These are phyloP conservation scores for Flueggea neowawraea DNA, from an alignment of 441 rosid species.

Conservation along the genomic window DNA sequence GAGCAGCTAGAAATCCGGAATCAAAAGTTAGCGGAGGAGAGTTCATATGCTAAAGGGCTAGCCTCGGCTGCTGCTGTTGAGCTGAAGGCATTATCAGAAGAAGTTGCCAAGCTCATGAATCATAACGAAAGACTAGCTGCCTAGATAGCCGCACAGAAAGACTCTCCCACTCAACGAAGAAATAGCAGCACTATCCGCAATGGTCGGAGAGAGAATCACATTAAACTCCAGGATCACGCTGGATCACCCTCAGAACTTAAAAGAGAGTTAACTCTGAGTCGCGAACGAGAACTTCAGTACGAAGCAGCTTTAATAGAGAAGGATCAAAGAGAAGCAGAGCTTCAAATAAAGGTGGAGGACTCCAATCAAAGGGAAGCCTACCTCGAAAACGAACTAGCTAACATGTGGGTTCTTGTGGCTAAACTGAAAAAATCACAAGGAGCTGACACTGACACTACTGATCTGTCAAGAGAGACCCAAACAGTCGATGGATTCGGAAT, in stretches of 20 bases:
- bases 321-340: slow-evolving; percentile 71
- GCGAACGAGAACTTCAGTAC: slow-evolving; percentile 70
- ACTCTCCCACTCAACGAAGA: slow-evolving; percentile 54
- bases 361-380: slow-evolving; percentile 94
- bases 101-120: slow-evolving; percentile 92
- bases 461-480: slow-evolving; percentile 25
- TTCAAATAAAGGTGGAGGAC: slow-evolving; percentile 72
- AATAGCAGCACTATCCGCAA: slow-evolving; percentile 41
- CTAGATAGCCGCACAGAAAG: slow-evolving; percentile 60
- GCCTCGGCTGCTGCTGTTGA: slow-evolving; percentile 98
- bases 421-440: slow-evolving; percentile 75
- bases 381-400: slow-evolving; percentile 94
- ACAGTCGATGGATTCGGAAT: slow-evolving; percentile 21
- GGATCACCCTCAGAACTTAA: slow-evolving; percentile 58
- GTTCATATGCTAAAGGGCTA: slow-evolving; percentile 91
- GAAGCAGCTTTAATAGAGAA: slow-evolving; percentile 71
- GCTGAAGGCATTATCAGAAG: slow-evolving; percentile 96
- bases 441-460: slow-evolving; percentile 34
- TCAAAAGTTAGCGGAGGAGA: slow-evolving; percentile 82
- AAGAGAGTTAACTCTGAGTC: slow-evolving; percentile 63
- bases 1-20: slow-evolving; percentile 63
- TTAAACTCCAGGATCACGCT: slow-evolving; percentile 60
- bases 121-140: slow-evolving; percentile 69
- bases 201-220: slow-evolving; percentile 55
- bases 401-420: slow-evolving; percentile 98